Evolutionary conservation across 2,329 filamentous ascomycete genomes (phyloP).

Genomic region (Penicillium nordicum): DNA sequence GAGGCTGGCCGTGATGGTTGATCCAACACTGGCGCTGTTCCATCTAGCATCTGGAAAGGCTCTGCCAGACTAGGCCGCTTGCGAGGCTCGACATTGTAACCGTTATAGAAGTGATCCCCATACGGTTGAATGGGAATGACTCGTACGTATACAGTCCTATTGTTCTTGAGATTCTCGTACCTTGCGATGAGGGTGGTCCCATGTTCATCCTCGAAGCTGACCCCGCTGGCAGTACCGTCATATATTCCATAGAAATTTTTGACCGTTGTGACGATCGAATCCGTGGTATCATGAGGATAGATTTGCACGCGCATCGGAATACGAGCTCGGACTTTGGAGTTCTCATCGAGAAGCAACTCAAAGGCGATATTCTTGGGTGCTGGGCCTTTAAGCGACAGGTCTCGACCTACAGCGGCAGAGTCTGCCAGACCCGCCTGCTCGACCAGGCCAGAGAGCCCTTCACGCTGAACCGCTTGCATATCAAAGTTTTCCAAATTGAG

Average conservation of each 20-base stretch:
- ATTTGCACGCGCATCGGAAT: conserved; percentile 74
- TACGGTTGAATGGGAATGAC: conserved; percentile 63
- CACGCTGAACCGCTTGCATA: conserved; percentile 37
- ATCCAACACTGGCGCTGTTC: conserved; percentile 49
- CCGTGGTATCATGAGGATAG: conserved; percentile 90
- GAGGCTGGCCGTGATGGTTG: conserved; percentile 66
- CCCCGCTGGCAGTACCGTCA: conserved; percentile 72
- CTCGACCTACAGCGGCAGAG: conserved; percentile 27
- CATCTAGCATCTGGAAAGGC: conserved; percentile 62
- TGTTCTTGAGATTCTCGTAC: conserved; percentile 91
- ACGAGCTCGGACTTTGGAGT: conserved; percentile 56
- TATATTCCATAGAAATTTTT: conserved; percentile 99
- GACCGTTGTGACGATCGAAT: conserved; percentile 95
- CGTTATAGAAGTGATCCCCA: conserved; percentile 44
- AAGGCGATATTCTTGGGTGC: conserved; percentile 61
- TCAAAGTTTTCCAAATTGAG: conserved; percentile 28
- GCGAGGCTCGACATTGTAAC: conserved; percentile 52
- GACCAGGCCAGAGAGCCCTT: conserved; percentile 34
- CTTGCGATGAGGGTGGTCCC: conserved; percentile 90
- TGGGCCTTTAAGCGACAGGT: conserved; percentile 37
- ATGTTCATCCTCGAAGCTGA: conserved; percentile 90
- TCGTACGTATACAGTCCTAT: conserved; percentile 91
- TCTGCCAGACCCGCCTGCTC: conserved; percentile 30
- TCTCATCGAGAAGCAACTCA: conserved; percentile 58
- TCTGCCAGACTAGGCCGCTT: conserved; percentile 60